phyloP scores from a whole-genome alignment of 306 rosid species.

The Alnus glutinosa region DNA sequence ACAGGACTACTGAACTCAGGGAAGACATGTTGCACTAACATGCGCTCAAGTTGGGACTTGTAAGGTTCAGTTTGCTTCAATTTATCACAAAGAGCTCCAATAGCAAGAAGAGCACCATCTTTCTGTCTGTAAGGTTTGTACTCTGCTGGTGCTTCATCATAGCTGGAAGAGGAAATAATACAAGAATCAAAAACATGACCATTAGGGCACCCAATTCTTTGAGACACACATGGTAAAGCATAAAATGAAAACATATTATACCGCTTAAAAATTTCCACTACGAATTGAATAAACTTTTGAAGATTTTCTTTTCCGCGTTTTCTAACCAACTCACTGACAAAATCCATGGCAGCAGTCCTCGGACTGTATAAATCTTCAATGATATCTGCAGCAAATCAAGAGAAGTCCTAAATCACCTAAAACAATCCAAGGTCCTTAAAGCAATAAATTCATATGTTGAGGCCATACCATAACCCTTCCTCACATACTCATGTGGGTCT shows the following conservation, averaged over 20 bases:
- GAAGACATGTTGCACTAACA: conserved; percentile 97
- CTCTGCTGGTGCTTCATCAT: conserved; percentile 74
- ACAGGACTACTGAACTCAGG: conserved; percentile 90
- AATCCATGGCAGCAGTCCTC: conserved; percentile 96
- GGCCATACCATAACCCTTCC: conserved; percentile 94
- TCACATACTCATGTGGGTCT: conserved; percentile 96
- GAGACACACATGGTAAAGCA: not conserved
- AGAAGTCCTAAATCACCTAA: conserved; percentile 25
- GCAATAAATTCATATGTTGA: conserved; percentile 8
- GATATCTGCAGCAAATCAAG: conserved; percentile 58
- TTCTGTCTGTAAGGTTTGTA: conserved; percentile 87
- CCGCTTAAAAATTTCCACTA: conserved; percentile 84
- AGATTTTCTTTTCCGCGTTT: conserved; percentile 97
- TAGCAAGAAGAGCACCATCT: conserved; percentile 98
- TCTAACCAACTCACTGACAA: conserved; percentile 92
- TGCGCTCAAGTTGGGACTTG: conserved; percentile 90
- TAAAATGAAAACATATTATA: conserved; percentile 24
- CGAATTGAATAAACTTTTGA: conserved; percentile 80
- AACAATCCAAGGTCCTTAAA: not conserved
- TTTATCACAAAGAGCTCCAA: conserved; percentile 96
- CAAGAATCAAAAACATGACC: not conserved
- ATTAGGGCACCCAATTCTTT: conserved; percentile 18
- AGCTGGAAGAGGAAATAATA: conserved; percentile 45
- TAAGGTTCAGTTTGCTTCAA: conserved; percentile 92
- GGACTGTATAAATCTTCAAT: conserved; percentile 97